Percentiles rank a stretch among this genome's conserved stretches.
These are phyloP conservation scores for Sisymbrium altissimum DNA, from an alignment of 345 rosid species.

Conservation along the genomic window DNA sequence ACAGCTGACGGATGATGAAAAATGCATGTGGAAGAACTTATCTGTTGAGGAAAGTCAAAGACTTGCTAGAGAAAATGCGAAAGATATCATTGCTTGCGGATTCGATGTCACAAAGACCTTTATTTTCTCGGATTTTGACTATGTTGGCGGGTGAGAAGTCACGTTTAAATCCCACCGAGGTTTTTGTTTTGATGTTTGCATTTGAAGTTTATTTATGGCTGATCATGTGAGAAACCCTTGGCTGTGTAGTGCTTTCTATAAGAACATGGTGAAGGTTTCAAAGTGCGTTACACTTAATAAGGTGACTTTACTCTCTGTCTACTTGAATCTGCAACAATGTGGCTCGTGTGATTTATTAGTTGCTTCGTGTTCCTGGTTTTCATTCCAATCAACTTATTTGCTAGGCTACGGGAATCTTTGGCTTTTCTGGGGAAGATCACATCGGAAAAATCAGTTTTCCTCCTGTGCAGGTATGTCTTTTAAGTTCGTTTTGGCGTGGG, in stretches of 20 bases:
- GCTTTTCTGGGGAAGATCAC: conserved; percentile 91
- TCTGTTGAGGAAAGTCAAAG: conserved; percentile 82
- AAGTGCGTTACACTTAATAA: conserved; percentile 86
- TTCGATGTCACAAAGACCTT: conserved; percentile 80
- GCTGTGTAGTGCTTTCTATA: conserved; percentile 77
- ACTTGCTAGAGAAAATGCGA: conserved; percentile 90
- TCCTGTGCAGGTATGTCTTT: conserved; percentile 69
- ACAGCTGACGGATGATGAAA: conserved; percentile 94
- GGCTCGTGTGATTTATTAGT: neutral
- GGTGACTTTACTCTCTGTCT: conserved; percentile 37
- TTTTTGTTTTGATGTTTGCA: neutral
- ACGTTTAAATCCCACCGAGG: neutral
- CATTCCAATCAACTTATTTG: conserved; percentile 10
- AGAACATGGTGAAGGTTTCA: conserved; percentile 81
- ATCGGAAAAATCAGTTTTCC: conserved; percentile 94
- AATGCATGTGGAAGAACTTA: conserved; percentile 86
- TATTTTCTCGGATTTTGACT: conserved; percentile 88
- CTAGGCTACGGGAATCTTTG: conserved; percentile 85
- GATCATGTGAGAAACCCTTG: neutral
- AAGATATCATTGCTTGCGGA: conserved; percentile 95
- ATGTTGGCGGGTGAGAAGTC: conserved; percentile 80
- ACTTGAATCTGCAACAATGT: neutral
- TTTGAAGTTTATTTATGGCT: neutral
- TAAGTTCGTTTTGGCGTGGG: neutral
- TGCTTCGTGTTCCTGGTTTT: neutral